phyloP scores from a whole-genome alignment of 1,284 basidiomycete species.

The Rugosomyces carneus region DNA sequence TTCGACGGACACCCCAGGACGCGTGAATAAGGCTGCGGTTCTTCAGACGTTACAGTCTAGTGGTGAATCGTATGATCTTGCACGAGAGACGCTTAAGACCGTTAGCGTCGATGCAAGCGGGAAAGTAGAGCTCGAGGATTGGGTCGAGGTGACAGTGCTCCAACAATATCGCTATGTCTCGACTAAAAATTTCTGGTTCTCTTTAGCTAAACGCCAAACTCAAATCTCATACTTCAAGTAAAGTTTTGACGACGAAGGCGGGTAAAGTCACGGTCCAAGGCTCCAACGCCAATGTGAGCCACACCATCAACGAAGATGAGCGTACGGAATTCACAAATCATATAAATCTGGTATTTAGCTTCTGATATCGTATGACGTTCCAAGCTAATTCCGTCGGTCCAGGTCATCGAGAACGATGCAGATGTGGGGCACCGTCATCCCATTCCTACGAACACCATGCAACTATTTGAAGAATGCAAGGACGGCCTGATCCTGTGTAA shows the following conservation, averaged over 20 bases:
- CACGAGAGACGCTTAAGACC: conserved; percentile 87
- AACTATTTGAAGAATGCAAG: conserved; percentile 95
- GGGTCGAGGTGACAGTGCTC: conserved; percentile 74
- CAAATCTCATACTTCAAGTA: conserved; percentile 42
- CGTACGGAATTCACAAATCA: conserved; percentile 94
- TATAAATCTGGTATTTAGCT: conserved; percentile 74
- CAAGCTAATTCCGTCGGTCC: conserved; percentile 4
- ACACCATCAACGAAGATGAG: conserved; percentile 99
- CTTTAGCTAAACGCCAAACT: conserved; percentile 81
- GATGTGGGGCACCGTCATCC: conserved; percentile 84
- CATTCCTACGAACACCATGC: conserved; percentile 97
- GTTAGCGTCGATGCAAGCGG: conserved; percentile 94
- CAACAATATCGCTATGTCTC: neutral
- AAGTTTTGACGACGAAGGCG: conserved; percentile 63
- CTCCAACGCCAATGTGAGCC: conserved; percentile 92
- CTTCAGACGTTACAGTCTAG: conserved; percentile 71
- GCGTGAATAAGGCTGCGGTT: conserved; percentile 78
- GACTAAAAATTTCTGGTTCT: conserved; percentile 6
- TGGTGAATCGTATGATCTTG: conserved; percentile 89
- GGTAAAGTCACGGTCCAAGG: conserved; percentile 95
- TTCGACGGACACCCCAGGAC: conserved; percentile 79
- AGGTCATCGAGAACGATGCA: conserved; percentile 88
- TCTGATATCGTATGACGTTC: neutral
- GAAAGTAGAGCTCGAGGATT: conserved; percentile 96
- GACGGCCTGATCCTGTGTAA: conserved; percentile 97